These are phyloP conservation scores for Termitomyces sp. DNA, from an alignment of 768 basidiomycete genomes.

Conservation along the genomic window DNA sequence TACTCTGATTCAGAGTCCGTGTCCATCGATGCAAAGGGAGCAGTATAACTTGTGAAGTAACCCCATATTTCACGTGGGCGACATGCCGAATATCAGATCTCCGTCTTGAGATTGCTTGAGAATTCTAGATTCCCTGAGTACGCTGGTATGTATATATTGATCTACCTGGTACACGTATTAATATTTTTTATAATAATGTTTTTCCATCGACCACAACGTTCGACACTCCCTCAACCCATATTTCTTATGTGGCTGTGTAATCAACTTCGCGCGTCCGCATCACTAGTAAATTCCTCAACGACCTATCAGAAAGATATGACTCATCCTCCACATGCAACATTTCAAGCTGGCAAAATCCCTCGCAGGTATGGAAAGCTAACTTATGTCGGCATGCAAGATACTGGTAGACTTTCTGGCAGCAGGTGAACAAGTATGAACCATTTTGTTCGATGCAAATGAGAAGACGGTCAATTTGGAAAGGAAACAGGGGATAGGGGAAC, in stretches of 20 bases:
- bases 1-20: constrained; percentile 27
- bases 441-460: constrained; percentile 52
- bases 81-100: too few relatives aligned
- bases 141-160: too few relatives aligned
- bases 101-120: too few relatives aligned
- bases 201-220: too few relatives aligned
- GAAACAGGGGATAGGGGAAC: constrained; percentile 41
- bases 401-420: constrained; percentile 56
- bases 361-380: constrained; percentile 53
- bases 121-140: too few relatives aligned
- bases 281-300: constrained; percentile 53
- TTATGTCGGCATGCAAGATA: constrained; percentile 60
- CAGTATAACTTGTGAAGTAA: too few relatives aligned
- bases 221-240: too few relatives aligned
- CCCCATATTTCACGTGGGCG: too few relatives aligned
- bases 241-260: too few relatives aligned
- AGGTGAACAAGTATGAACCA: constrained; percentile 71
- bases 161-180: too few relatives aligned
- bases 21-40: background rate
- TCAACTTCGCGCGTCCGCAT: background rate
- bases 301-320: constrained; percentile 53
- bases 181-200: too few relatives aligned
- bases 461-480: constrained; percentile 46
- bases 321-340: constrained; percentile 62
- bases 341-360: constrained; percentile 53